Evolutionary conservation across 306 rosid genomes (phyloP).

Genomic region (Sechiopsis laciniata): DNA sequence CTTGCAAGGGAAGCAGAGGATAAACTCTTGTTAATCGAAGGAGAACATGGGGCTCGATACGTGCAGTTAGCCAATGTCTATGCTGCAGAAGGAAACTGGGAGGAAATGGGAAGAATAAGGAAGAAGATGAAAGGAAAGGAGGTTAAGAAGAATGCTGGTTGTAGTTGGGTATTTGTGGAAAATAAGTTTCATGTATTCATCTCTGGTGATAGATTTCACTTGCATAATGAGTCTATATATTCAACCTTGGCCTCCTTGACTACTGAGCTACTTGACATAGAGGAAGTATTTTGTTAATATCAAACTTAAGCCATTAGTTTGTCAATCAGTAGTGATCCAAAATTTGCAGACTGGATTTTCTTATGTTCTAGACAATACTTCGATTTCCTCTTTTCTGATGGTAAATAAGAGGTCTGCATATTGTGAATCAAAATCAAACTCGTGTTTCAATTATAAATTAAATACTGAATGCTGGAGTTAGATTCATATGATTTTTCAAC

Average conservation of each 20-base stretch:
- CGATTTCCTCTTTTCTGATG: background rate
- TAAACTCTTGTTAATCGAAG: conserved; percentile 36
- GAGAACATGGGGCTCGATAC: conserved; percentile 48
- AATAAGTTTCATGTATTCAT: conserved; percentile 58
- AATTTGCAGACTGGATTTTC: background rate
- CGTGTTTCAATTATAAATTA: background rate
- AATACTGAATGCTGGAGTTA: background rate
- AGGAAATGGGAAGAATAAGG: conserved; percentile 74
- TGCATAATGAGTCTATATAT: conserved; percentile 46
- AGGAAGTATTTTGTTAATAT: conserved; percentile 19
- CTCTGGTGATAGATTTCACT: conserved; percentile 52
- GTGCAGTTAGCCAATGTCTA: conserved; percentile 73
- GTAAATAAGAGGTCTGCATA: background rate
- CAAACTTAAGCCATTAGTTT: background rate
- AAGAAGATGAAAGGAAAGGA: conserved; percentile 69
- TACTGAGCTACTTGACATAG: conserved; percentile 32
- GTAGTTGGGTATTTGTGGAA: conserved; percentile 67
- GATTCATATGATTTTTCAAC: background rate
- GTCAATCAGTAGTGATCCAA: background rate
- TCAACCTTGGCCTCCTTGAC: conserved; percentile 43
- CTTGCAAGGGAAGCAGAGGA: conserved; percentile 54
- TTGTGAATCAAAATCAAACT: background rate
- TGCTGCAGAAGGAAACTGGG: conserved; percentile 72
- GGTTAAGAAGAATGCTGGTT: conserved; percentile 60
- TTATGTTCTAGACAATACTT: background rate